Conservation (phyloP, 192 early-diverging fungal species). For the Coemansia sp. region DNA sequence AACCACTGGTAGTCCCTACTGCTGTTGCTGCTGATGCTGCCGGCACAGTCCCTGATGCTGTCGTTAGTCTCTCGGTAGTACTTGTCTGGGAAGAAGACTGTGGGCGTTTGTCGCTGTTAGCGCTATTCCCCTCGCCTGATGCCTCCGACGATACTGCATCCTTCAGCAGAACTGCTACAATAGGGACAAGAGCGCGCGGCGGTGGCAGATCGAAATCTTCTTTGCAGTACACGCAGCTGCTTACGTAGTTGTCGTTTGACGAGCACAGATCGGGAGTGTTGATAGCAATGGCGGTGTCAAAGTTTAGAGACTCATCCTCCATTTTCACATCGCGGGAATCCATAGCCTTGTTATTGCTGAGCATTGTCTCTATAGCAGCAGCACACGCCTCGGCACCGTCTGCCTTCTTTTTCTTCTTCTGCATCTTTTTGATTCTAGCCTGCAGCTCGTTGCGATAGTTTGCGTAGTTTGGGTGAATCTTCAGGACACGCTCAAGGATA, state of each 20-base stretch:
- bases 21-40: not conserved
- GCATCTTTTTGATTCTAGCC: conserved; percentile 28
- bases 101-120: not conserved
- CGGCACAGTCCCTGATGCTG: not conserved
- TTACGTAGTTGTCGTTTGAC: conserved; percentile 40
- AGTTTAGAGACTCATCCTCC: conserved; percentile 42
- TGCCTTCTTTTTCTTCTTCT: conserved; percentile 11
- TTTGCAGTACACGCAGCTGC: conserved; percentile 42
- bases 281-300: conserved; percentile 49
- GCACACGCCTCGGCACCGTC: conserved; percentile 1
- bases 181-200: conserved; percentile 43
- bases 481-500: conserved; percentile 42
- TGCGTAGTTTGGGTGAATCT: conserved; percentile 48
- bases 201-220: conserved; percentile 43
- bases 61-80: not conserved
- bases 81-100: not conserved
- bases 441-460: conserved; percentile 45
- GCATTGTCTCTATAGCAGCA: not conserved
- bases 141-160: conserved; percentile 41
- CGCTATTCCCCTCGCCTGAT: conserved; percentile 1
- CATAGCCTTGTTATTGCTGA: not conserved
- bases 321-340: conserved; percentile 1
- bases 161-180: conserved; percentile 52
- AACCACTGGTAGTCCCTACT: too few species aligned
- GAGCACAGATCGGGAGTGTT: conserved; percentile 43